Evolutionary conservation across 1,284 basidiomycete genomes (phyloP).

Genomic region (Agaricales sp.): DNA sequence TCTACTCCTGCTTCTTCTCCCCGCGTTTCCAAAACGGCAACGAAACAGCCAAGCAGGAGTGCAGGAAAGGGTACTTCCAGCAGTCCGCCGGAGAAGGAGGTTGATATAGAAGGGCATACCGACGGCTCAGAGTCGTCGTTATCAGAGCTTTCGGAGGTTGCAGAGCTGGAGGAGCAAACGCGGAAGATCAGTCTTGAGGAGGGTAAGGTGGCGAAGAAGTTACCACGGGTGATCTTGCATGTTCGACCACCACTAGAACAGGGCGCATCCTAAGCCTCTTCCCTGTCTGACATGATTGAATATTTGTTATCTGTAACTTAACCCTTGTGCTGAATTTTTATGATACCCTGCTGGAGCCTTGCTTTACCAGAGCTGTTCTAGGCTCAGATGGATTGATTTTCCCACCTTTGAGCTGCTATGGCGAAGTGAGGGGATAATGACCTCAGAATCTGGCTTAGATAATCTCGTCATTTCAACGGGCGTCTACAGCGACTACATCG

Average conservation of each 20-base stretch:
- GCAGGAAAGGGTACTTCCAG: not conserved
- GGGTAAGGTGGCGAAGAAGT: not conserved
- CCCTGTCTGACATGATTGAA: no score
- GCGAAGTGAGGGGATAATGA: no score
- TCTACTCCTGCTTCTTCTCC: not conserved
- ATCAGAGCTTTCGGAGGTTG: not conserved
- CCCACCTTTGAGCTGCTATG: no score
- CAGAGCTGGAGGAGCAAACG: not conserved
- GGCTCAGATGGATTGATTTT: no score
- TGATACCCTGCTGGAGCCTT: no score
- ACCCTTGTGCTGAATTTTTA: no score
- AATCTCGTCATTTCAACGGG: not conserved
- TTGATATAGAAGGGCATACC: not conserved
- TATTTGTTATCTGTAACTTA: no score
- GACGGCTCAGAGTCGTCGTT: not conserved
- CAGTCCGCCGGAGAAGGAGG: not conserved
- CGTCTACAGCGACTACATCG: not conserved
- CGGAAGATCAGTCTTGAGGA: not conserved
- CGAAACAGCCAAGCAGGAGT: no score
- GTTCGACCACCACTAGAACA: conserved; percentile 1
- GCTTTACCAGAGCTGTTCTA: no score
- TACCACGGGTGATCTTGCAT: conserved; percentile 2
- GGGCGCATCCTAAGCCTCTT: no score
- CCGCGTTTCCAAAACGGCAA: not conserved
- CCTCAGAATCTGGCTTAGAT: not conserved